Evolutionary conservation across 1,139 yeast genomes (phyloP), one percentile per base, ranked within the genome.

Genomic region (Barnettozyma hawaiiensis): DNA sequence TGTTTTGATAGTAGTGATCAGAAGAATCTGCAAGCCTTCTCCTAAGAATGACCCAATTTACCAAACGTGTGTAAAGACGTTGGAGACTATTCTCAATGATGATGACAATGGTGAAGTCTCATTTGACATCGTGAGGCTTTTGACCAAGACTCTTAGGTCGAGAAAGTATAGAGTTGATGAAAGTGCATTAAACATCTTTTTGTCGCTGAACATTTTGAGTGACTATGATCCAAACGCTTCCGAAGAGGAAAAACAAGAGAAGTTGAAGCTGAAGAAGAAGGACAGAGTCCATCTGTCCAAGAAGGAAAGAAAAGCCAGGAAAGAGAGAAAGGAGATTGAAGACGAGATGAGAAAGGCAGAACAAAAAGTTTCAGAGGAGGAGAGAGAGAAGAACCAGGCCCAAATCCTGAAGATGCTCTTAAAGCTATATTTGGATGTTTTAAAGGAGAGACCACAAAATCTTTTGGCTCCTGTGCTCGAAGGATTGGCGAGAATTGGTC

Each of bases 261-360:
- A 64, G 42, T 66, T 67, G 11, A 83, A 81, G 56, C 43, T 82
- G 33, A 81, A 77, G 59, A 89, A 87, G 70, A 86, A 89, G 61
- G 95, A 92, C 60, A 72, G 97, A 53, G 86, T 85, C 7, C 96
- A 90, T 67, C 65, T 90, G 43, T 81, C 95, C 11, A 92, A 90
- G 64, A 85, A 85, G 60, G 92, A 90, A 64, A 75, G 85, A 53
- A 92, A 92, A 58, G 83, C 79, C 15, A 75, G 96, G 51, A 90
- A 89, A 59, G 97, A 90, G 59, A 72, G 84, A 56, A 85, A 84
- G 55, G 80, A 74, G 51, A 90, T 92, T 48, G 97, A 90, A 50
- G 87, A 85, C 57, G 98, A 92, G 63, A 71, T 89, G 78, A 73
- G 83, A 52, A 75, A 71, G 50, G 97, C 97, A 3, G 96, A 92